Evolutionary conservation across 352 stramenopile genomes (phyloP), one percentile per base, ranked within the genome.

Genomic region (Globisporangium apiculatum): DNA sequence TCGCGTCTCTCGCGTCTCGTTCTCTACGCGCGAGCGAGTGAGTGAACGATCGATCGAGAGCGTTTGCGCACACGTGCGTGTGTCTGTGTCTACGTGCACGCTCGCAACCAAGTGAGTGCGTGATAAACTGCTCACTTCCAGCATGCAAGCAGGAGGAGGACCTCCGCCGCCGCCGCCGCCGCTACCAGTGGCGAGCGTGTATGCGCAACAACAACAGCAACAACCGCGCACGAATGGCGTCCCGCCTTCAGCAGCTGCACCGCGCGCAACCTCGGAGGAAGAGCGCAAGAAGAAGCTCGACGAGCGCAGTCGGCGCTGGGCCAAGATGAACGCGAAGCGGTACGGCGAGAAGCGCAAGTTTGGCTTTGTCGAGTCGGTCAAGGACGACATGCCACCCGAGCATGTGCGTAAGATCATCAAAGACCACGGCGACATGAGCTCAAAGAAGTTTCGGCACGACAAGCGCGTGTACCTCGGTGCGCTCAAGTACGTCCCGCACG

Each of bases 401-500:
- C 97, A 99, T 68, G 84, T 99, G 51, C 95, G 97, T 51, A 99
- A 99, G 77, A 99, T 99, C 64, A 82, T 99, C 48, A 97, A 98
- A 53, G 97, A 99, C 82, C 97, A 99, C 72, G 97, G 97, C 24
- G 97, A 99, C 71, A 99, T 99, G 97, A 98, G 94, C 58, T 98
- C 91, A 52, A 99, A 99, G 77, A 99, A 99, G 62, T 99, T 99
- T 69, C 88, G 95, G 17, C 89, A 98, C 61, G 97, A 99, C 75
- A 99, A 99, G 73, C 86, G 97, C 52, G 88, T 99, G 36, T 99
- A 99, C 69, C 69, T 99, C 0, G 97, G 97, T n/a, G 97, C 97
- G 46, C 79, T 99, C 48, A 99, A 99, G 73, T 99, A 99, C 72
- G 95, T 99, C 31, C 97, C 97, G 11, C 97, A 99, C 68, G 95